Percentiles rank a stretch among this genome's conserved stretches.
phyloP scores from a whole-genome alignment of 192 early-diverging fungal species.

The Entomortierella parvispora region DNA sequence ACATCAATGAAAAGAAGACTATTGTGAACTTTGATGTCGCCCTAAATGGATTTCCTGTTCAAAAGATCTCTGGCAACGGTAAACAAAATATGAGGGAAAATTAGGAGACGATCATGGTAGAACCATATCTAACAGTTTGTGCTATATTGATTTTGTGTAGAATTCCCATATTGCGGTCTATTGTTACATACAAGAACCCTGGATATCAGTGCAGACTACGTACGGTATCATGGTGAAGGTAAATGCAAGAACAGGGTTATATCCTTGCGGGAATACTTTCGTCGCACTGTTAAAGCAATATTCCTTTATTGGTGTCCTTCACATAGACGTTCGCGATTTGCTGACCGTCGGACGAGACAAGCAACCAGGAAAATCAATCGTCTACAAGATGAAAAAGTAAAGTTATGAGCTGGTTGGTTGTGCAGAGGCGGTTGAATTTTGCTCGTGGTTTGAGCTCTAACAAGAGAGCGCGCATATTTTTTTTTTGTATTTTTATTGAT shows the following conservation, averaged over 20 bases:
- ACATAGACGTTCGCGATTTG: slow-evolving; percentile 27
- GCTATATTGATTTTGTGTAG: not conserved
- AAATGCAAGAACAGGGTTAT: too few relatives aligned
- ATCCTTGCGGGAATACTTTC: too few relatives aligned
- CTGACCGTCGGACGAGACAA: slow-evolving; percentile 26
- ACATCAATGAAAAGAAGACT: slow-evolving; percentile 81
- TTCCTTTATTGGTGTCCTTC: not conserved
- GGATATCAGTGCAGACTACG: slow-evolving; percentile 76
- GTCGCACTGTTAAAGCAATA: too few relatives aligned
- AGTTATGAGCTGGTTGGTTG: too few relatives aligned
- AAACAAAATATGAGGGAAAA: slow-evolving; percentile 2
- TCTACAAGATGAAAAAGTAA: slow-evolving; percentile 46
- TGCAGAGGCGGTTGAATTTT: too few relatives aligned
- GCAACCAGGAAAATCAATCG: slow-evolving; percentile 35
- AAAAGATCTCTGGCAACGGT: slow-evolving; percentile 33
- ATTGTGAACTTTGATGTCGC: slow-evolving; percentile 77
- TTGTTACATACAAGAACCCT: slow-evolving; percentile 74
- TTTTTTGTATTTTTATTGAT: not conserved
- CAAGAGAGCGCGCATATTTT: too few relatives aligned
- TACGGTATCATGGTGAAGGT: slow-evolving; percentile 58
- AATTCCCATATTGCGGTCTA: slow-evolving; percentile 87
- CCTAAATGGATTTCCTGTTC: slow-evolving; percentile 44
- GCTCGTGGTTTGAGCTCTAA: too few relatives aligned
- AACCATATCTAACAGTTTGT: not conserved
- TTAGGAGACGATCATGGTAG: not conserved